A percentile compares a stretch with the other conserved stretches of the same genome.
Conservation (phyloP, 306 rosid species). For the Chamaecrista fasciculata region DNA sequence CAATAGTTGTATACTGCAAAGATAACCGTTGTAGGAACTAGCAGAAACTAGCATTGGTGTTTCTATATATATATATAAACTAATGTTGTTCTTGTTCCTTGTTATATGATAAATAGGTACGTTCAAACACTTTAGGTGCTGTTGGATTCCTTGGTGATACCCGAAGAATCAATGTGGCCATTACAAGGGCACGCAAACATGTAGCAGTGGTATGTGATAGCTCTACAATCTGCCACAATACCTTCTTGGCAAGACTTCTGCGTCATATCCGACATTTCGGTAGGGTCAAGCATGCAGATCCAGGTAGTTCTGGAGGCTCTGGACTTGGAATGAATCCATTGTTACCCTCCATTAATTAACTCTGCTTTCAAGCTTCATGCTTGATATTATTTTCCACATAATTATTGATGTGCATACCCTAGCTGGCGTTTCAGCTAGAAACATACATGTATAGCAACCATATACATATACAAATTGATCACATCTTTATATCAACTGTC, state of each 20-base stretch:
- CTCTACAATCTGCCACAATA: constrained; percentile 82
- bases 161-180: constrained; percentile 81
- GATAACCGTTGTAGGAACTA: not conserved
- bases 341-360: constrained; percentile 64
- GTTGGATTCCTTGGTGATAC: constrained; percentile 89
- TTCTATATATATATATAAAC: not conserved
- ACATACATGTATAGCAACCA: constrained; percentile 31
- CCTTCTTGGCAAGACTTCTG: constrained; percentile 79
- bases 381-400: not conserved
- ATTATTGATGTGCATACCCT: not conserved
- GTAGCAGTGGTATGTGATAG: constrained; percentile 76
- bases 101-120: constrained; percentile 42
- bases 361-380: not conserved
- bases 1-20: not conserved
- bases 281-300: constrained; percentile 72
- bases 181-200: constrained; percentile 83
- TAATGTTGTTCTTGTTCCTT: not conserved
- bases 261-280: constrained; percentile 79
- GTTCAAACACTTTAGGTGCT: constrained; percentile 79
- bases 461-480: constrained; percentile 6
- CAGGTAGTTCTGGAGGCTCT: constrained; percentile 63
- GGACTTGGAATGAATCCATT: constrained; percentile 77
- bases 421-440: constrained; percentile 21
- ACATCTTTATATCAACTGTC: not conserved
- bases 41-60: not conserved